Evolutionary conservation across 2,329 filamentous ascomycete species (phyloP).

Genomic region (Colletotrichum musae): DNA sequence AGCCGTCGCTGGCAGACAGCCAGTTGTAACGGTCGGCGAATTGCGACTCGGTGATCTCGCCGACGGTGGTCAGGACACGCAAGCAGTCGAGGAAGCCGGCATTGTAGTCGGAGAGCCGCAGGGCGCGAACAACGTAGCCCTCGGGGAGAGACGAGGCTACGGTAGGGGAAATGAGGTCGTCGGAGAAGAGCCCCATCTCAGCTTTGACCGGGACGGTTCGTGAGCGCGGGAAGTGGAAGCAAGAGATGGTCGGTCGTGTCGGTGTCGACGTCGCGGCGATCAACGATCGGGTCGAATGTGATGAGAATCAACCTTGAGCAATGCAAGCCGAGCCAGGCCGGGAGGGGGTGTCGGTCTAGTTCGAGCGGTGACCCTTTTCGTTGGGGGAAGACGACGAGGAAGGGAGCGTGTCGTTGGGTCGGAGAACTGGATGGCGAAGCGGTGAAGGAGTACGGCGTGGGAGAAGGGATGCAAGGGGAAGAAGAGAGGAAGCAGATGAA

Average conservation of each 20-base stretch:
- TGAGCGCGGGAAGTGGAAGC: no score
- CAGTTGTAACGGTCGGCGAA: conserved; percentile 88
- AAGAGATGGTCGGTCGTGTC: no score
- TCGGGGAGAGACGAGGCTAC: conserved; percentile 81
- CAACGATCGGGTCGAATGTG: not conserved
- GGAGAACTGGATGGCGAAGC: conserved; percentile 17
- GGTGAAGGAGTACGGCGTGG: conserved; percentile 22
- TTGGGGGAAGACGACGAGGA: conserved; percentile 19
- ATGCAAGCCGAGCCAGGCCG: conserved; percentile 1
- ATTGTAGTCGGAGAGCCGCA: conserved; percentile 83
- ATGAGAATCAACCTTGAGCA: not conserved
- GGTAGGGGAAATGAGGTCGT: conserved; percentile 81
- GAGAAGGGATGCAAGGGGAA: not conserved
- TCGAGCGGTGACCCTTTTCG: conserved; percentile 30
- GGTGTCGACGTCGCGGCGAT: no score
- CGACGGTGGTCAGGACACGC: conserved; percentile 91
- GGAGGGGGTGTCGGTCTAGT: not conserved
- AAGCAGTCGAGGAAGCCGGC: conserved; percentile 92
- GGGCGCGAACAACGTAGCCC: conserved; percentile 86
- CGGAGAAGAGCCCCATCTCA: conserved; percentile 80
- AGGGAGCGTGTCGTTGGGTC: conserved; percentile 13
- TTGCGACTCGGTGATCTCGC: conserved; percentile 81
- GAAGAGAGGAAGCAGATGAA: not conserved
- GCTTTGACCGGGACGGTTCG: conserved; percentile 24
- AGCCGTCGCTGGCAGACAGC: conserved; percentile 81